Percentiles rank a stretch among this genome's conserved stretches.
Conservation (phyloP, 331 rosid genomes). For the Prunus yedoensis region DNA sequence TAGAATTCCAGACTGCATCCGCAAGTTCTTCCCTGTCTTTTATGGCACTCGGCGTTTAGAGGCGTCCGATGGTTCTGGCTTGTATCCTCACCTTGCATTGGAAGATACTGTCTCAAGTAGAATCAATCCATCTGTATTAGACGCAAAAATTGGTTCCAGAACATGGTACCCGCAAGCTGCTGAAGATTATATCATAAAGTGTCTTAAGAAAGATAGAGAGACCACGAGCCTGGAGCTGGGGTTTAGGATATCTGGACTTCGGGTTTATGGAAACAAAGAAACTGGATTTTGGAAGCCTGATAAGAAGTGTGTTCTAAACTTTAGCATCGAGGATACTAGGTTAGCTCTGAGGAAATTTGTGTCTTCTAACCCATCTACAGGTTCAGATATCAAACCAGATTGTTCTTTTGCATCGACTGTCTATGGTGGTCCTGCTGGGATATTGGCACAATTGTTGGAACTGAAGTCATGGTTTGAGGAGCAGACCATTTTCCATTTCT, state of each 20-base stretch:
- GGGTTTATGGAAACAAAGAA: constrained; percentile 31
- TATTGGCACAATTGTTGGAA: constrained; percentile 56
- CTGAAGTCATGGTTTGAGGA: constrained; percentile 88
- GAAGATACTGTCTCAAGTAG: constrained; percentile 40
- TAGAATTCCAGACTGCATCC: constrained; percentile 38
- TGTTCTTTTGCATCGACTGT: constrained; percentile 44
- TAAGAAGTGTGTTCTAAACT: constrained; percentile 26
- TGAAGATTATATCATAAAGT: constrained; percentile 54
- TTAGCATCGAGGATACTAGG: constrained; percentile 30
- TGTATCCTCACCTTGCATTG: constrained; percentile 61
- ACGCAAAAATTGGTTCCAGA: constrained; percentile 71
- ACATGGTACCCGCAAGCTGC: constrained; percentile 74
- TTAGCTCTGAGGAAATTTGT: constrained; percentile 56
- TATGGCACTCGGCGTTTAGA: constrained; percentile 47
- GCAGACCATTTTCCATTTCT: constrained; percentile 73
- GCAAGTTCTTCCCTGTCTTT: constrained; percentile 54
- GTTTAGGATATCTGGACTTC: constrained; percentile 76
- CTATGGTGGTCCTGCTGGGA: constrained; percentile 50
- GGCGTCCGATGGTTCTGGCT: constrained; percentile 82
- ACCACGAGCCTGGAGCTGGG: constrained; percentile 48
- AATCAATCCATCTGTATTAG: constrained; percentile 25
- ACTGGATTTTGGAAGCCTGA: constrained; percentile 65
- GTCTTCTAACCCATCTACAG: constrained; percentile 42
- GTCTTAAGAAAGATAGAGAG: constrained; percentile 52
- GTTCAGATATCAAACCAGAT: constrained; percentile 43